Evolutionary conservation across 441 rosid genomes (phyloP), one percentile per base, ranked within the genome.

Genomic region (Erodium trifolium): DNA sequence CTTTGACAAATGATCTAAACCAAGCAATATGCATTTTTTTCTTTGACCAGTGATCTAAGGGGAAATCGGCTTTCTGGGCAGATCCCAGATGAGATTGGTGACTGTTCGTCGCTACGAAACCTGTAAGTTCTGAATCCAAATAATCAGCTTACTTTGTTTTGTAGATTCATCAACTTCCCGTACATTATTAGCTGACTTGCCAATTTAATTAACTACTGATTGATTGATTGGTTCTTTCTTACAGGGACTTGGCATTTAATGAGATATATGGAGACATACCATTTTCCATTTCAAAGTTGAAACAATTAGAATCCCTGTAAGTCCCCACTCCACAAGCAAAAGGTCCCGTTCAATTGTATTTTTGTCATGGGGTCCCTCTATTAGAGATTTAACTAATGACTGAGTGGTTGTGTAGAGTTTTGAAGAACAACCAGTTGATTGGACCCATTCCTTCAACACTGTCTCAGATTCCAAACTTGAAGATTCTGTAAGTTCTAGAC

Each of bases 361-460:
- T 60, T 60, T 5, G 34, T 1, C 14, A 60, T 1, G 63, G 17
- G 4, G 34, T 18, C 68, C 37, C n/a, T 34, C 34, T 29, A 10
- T 60, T 19, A 2, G 17, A 60, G 34, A 2, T 10, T 62, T 27
- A 27, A 7, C 27, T 62, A 34, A 23, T 62, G 18, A 1, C 10
- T 63, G 3, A 1, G 9, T 10, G 65, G 1, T 53, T 5, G 4
- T 65, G 35, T 76, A 95, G 99, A 81, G 88, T 81, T 74, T 67
- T 95, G 35, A 92, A 89, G 82, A 87, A 82, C 82, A 95, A 95
- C 71, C 88, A 83, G 77, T 83, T 92, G n/a, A 78, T 86, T 0
- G 98, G 99, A 14, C 98, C 97, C 14, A 87, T 95, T 14, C 99
- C 98, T 65, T 91, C 95, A 3, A 92, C 97, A 0, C 76, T 95